A percentile compares a stretch with the other conserved stretches of the same genome.
Conservation (phyloP, 495 filamentous ascomycete species). For the Penicilliopsis zonata region DNA sequence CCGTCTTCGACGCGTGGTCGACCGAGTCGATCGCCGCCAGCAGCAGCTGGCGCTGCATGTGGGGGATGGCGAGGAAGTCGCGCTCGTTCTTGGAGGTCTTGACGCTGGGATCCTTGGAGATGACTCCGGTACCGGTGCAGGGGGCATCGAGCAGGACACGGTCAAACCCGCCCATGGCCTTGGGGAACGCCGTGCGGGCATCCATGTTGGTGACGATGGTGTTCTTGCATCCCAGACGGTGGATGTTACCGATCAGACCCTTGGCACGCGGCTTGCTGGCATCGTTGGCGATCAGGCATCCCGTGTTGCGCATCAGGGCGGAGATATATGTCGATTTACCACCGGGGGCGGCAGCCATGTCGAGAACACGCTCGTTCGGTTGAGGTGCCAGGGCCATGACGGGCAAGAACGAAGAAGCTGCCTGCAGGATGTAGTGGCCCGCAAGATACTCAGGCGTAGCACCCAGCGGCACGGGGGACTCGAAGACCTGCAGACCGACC, state of each 20-base stretch:
- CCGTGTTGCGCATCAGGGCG: constrained; percentile 96
- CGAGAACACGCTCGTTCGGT: constrained; percentile 77
- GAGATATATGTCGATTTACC: constrained; percentile 96
- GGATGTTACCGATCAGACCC: constrained; percentile 95
- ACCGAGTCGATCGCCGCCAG: constrained; percentile 91
- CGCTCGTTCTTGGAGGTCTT: constrained; percentile 96
- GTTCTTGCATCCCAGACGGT: constrained; percentile 88
- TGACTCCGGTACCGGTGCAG: constrained; percentile 78
- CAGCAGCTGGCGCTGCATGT: constrained; percentile 87
- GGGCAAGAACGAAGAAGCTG: constrained; percentile 91
- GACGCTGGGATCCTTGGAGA: constrained; percentile 85
- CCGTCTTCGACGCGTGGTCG: constrained; percentile 72
- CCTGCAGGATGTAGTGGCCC: constrained; percentile 95
- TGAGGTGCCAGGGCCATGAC: constrained; percentile 96
- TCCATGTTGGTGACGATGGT: constrained; percentile 91
- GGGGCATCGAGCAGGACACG: constrained; percentile 70
- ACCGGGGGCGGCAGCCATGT: constrained; percentile 96
- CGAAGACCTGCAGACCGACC: constrained; percentile 91
- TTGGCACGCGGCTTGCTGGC: constrained; percentile 84
- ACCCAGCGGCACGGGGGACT: constrained; percentile 86
- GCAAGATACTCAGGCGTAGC: constrained; percentile 96
- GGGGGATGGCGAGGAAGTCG: constrained; percentile 84
- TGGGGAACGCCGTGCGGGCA: constrained; percentile 75
- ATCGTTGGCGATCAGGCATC: constrained; percentile 94
- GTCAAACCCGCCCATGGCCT: constrained; percentile 91